Conservation (phyloP, 2,329 filamentous ascomycete species). For the Neofusicoccum sp. region DNA sequence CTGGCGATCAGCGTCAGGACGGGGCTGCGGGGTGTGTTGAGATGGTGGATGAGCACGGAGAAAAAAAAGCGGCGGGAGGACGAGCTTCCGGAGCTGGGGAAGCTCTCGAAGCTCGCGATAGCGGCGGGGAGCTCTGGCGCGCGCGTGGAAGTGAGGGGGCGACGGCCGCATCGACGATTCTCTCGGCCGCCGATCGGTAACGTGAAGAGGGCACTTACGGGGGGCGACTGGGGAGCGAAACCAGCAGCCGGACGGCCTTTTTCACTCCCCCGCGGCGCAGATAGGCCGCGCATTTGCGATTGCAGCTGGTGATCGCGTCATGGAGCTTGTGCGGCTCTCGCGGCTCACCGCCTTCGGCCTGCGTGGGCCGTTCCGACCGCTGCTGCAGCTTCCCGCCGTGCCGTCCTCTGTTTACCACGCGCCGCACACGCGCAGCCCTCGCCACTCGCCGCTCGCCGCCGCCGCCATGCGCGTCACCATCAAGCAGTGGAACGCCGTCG, state of each 20-base stretch:
- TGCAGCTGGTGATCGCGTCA: slow-evolving; percentile 17
- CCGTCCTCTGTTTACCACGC: slow-evolving; percentile 19
- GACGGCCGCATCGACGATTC: slow-evolving; percentile 15
- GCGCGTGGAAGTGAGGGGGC: slow-evolving; percentile 15
- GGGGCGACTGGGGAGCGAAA: slow-evolving; percentile 3
- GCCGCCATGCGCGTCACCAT: slow-evolving; percentile 90
- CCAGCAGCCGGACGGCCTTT: background rate
- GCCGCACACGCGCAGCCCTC: slow-evolving; percentile 28
- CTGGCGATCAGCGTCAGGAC: background rate
- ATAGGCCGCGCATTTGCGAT: slow-evolving; percentile 7
- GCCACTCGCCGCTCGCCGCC: background rate
- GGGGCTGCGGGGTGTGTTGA: background rate
- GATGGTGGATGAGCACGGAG: background rate
- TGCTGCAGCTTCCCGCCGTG: background rate
- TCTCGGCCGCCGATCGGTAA: slow-evolving; percentile 12
- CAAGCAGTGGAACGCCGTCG: slow-evolving; percentile 89
- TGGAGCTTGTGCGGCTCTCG: background rate
- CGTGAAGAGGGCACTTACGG: slow-evolving; percentile 5
- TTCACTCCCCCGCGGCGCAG: background rate
- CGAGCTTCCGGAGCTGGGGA: slow-evolving; percentile 5
- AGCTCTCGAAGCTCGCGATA: slow-evolving; percentile 8
- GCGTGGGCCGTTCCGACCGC: background rate
- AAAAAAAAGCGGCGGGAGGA: background rate
- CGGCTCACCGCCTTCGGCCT: slow-evolving; percentile 20
- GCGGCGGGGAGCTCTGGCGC: slow-evolving; percentile 12